Base-by-base conservation (phyloP, 306 rosid species). In the Corylus avellana region DNA sequence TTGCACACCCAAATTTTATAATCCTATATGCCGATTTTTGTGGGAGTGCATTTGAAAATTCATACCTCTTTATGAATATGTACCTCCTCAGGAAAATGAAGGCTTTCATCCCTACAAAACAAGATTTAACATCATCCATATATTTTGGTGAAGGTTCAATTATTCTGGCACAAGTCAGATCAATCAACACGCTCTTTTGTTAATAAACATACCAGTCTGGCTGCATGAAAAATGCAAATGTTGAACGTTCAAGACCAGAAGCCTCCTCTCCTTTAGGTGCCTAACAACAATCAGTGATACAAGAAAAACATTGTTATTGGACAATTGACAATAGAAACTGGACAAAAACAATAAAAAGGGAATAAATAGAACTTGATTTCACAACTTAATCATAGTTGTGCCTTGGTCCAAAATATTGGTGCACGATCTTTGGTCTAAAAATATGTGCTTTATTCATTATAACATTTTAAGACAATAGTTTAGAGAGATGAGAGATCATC, bases 151-250 rank as follows among this genome's bases (percentile, higher is more conserved):
- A 42, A 44, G 72, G 50, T 68, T 4, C 72, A 42, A 42, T 66
- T 16, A 63, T 14, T 18, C 51, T 67, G 51, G 72, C 27, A 42
- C 49, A 68, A 68, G 71, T 37, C 48, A 68, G 72, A 13, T 68
- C 53, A 42, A 44, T 67, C 72, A 39, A 42, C 12, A 39, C 1
- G 17, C 12, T 39, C 25, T 39, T 39, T 39, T 68, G 42, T 39
- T 68, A 42, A 68, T 68, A 7, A 39, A 72, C 88, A 61, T 85
- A 95, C 98, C 98, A 95, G 82, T 95, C 94, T 12, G 96, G 98
- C 75, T 95, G 99, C 99, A 95, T 95, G 84, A 95, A 95, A 39
- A 95, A 83, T 54, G 98, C 98, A 84, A 90, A 95, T 70, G 98
- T 89, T 16, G 97, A 91, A 73, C 98, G 94, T 39, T 93, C 98